Conservation (phyloP, 139 green algal genomes). For the Penium margaritaceum region DNA sequence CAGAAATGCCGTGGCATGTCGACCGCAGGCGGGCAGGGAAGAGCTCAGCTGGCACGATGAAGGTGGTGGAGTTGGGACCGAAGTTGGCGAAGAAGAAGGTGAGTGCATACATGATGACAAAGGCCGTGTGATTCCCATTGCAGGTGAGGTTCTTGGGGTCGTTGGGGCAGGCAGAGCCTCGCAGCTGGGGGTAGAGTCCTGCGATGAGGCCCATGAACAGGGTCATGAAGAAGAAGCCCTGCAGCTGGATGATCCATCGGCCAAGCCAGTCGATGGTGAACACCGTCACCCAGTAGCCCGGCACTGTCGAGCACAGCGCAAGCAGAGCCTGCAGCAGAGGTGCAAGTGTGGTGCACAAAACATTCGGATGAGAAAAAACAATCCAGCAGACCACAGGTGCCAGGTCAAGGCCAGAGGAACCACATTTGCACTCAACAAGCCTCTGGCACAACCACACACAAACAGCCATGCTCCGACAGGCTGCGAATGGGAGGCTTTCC, state of each 20-base stretch:
- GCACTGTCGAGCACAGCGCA: conserved; percentile 35
- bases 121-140: too few relatives aligned
- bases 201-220: conserved; percentile 46
- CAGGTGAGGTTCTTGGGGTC: conserved; percentile 2
- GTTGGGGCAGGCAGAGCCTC: not conserved
- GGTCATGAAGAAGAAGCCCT: conserved; percentile 57
- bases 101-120: conserved; percentile 42
- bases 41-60: conserved; percentile 54
- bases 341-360: too few relatives aligned
- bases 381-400: not conserved
- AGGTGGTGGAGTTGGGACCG: conserved; percentile 56
- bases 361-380: too few relatives aligned
- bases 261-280: conserved; percentile 48
- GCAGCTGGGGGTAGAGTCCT: conserved; percentile 7
- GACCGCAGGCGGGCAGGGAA: conserved; percentile 47
- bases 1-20: conserved; percentile 51
- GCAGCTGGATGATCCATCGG: conserved; percentile 46
- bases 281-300: conserved; percentile 44
- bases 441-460: not conserved
- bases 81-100: conserved; percentile 60
- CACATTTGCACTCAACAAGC: not conserved
- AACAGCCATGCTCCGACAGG: too few relatives aligned
- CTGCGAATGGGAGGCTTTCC: too few relatives aligned
- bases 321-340: conserved; percentile 36
- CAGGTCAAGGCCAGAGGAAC: not conserved